Evolutionary conservation across 345 rosid species (phyloP).

Genomic region (Cardamine occulta): DNA sequence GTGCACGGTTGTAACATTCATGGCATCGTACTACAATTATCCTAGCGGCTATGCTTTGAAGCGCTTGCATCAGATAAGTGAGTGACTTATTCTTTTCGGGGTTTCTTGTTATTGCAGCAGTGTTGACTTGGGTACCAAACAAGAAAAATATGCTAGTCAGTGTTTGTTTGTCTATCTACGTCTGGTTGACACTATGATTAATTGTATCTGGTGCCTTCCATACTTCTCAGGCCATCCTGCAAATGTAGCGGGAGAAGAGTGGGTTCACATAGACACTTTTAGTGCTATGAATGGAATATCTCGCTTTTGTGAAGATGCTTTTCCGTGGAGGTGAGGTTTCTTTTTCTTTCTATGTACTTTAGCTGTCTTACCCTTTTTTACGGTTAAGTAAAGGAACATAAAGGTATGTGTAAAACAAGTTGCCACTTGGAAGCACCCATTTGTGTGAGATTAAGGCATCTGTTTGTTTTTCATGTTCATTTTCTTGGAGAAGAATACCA

Average conservation of each 20-base stretch:
- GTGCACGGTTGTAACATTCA: constrained; percentile 68
- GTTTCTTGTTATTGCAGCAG: constrained; percentile 16
- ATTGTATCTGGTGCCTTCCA: constrained; percentile 8
- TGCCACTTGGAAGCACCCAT: constrained; percentile 19
- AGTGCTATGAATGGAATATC: constrained; percentile 98
- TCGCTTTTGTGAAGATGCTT: constrained; percentile 78
- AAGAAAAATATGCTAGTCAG: constrained; percentile 17
- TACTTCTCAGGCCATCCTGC: constrained; percentile 53
- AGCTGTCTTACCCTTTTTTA: constrained; percentile 5
- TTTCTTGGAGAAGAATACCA: constrained; percentile 5
- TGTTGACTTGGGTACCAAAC: constrained; percentile 16
- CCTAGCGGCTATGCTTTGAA: constrained; percentile 88
- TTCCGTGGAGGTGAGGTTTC: constrained; percentile 76
- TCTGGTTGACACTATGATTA: background rate
- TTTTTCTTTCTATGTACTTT: constrained; percentile 19
- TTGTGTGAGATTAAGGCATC: constrained; percentile 11
- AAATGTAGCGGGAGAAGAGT: constrained; percentile 56
- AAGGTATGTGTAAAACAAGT: constrained; percentile 6
- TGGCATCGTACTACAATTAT: constrained; percentile 91
- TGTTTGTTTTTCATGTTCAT: constrained; percentile 18
- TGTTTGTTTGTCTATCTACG: constrained; percentile 13
- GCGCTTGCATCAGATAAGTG: constrained; percentile 75
- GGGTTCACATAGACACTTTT: constrained; percentile 89
- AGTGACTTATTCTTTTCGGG: constrained; percentile 43
- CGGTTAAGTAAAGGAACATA: constrained; percentile 19